Percentiles rank a stretch among this genome's conserved stretches.
Evolutionary conservation across 2,329 filamentous ascomycete species (phyloP).

Genomic region (Teratosphaeria pseudoeucalypti): DNA sequence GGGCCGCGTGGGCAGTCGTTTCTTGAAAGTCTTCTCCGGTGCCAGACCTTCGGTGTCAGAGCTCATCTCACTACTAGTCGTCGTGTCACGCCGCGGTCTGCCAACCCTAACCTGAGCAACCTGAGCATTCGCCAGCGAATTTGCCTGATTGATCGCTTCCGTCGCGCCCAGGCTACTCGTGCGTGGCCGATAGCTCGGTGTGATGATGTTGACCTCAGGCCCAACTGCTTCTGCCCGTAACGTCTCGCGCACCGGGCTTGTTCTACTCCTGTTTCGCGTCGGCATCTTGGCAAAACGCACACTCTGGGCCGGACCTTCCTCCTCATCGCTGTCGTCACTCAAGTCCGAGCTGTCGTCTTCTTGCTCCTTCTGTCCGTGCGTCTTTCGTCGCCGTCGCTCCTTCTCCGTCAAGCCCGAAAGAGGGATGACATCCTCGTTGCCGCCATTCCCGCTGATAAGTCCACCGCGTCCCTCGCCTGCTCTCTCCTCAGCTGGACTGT

Average conservation of each 20-base stretch:
- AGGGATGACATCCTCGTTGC: conserved; percentile 55
- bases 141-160: conserved; percentile 46
- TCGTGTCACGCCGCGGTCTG: conserved; percentile 60
- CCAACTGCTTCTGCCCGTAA: conserved; percentile 7
- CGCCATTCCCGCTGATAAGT: conserved; percentile 57
- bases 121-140: conserved; percentile 35
- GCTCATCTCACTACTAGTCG: conserved; percentile 73
- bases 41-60: conserved; percentile 68
- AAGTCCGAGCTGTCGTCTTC: conserved; percentile 80
- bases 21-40: conserved; percentile 49
- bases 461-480: conserved; percentile 55
- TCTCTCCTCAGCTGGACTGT: conserved; percentile 42
- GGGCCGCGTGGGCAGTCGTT: conserved; percentile 46
- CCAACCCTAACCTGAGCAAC: background rate
- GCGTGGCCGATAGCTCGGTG: conserved; percentile 44
- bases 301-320: conserved; percentile 40
- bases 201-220: conserved; percentile 32
- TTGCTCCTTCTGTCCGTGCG: conserved; percentile 48
- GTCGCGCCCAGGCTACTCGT: conserved; percentile 63
- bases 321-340: conserved; percentile 75
- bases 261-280: conserved; percentile 4
- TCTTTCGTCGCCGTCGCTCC: conserved; percentile 50
- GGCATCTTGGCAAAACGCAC: conserved; percentile 20
- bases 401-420: conserved; percentile 39
- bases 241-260: background rate